These are phyloP conservation scores for Harrya chromipes DNA, from an alignment of 768 basidiomycete genomes.

Conservation along the genomic window DNA sequence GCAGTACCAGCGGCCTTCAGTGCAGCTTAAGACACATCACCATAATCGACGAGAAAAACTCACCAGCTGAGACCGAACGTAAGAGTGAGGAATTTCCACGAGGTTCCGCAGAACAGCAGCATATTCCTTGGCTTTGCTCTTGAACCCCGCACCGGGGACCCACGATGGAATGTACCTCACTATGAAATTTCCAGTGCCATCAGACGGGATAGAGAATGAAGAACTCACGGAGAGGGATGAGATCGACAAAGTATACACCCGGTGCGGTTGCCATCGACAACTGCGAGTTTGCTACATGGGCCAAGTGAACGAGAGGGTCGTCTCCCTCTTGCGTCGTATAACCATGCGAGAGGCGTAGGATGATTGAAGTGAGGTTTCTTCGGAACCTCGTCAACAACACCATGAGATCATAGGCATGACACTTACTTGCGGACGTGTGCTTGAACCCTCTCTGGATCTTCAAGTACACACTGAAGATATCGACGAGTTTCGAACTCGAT, in stretches of 20 bases:
- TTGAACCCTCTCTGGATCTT: not conserved
- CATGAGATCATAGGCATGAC: no score
- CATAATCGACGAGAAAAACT: not conserved
- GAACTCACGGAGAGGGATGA: slow-evolving; percentile 9
- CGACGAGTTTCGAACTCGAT: slow-evolving; percentile 11
- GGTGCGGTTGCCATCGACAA: slow-evolving; percentile 1
- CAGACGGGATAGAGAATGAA: no score
- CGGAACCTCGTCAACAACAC: no score
- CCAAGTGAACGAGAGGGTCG: slow-evolving; percentile 31
- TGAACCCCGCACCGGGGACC: slow-evolving; percentile 21
- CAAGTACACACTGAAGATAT: slow-evolving; percentile 1
- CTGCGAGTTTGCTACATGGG: slow-evolving; percentile 20
- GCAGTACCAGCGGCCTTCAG: no score
- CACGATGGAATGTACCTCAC: slow-evolving; percentile 26
- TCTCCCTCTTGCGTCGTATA: slow-evolving; percentile 5
- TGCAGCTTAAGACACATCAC: no score
- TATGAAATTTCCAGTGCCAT: not conserved
- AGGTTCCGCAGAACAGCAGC: slow-evolving; percentile 2
- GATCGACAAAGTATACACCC: slow-evolving; percentile 8
- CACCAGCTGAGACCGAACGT: slow-evolving; percentile 17
- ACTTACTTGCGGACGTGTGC: not conserved
- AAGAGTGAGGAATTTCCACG: slow-evolving; percentile 11
- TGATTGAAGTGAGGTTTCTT: not conserved
- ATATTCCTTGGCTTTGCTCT: slow-evolving; percentile 10
- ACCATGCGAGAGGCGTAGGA: not conserved